A percentile compares a stretch with the other conserved stretches of the same genome.
These are phyloP conservation scores for Brassica juncea DNA, from an alignment of 345 rosid genomes.

Conservation along the genomic window DNA sequence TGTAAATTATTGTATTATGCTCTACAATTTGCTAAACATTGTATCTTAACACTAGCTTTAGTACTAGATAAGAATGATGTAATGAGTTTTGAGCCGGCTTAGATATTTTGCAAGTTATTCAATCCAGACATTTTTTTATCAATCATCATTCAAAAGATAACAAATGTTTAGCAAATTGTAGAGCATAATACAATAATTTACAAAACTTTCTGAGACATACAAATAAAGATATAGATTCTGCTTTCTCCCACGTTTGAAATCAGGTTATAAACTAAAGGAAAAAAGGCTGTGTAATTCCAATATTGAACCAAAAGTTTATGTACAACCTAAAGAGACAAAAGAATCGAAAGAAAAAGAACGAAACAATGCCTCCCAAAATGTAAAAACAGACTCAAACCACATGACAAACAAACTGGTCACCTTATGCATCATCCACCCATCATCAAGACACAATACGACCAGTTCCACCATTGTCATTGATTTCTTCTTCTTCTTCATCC, in stretches of 20 bases:
- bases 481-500: constrained; percentile 53
- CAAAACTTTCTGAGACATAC: no score
- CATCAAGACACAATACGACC: constrained; percentile 27
- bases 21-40: no score
- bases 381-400: constrained; percentile 1
- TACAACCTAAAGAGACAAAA: constrained; percentile 14
- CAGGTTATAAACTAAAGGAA: constrained; percentile 5
- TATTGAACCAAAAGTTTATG: constrained; percentile 13
- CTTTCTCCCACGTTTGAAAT: neutral
- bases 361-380: constrained; percentile 13
- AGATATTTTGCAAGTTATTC: no score
- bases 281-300: neutral
- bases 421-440: neutral
- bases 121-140: no score
- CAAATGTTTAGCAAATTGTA: no score
- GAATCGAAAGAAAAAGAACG: neutral
- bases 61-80: no score
- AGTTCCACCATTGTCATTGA: constrained; percentile 17
- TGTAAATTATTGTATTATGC: no score
- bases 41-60: no score
- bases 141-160: no score
- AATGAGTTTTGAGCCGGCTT: no score
- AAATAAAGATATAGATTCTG: neutral
- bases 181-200: no score
- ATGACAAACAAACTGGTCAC: neutral